These are phyloP conservation scores for Citrus maxima DNA, from an alignment of 345 rosid species.

Conservation along the genomic window DNA sequence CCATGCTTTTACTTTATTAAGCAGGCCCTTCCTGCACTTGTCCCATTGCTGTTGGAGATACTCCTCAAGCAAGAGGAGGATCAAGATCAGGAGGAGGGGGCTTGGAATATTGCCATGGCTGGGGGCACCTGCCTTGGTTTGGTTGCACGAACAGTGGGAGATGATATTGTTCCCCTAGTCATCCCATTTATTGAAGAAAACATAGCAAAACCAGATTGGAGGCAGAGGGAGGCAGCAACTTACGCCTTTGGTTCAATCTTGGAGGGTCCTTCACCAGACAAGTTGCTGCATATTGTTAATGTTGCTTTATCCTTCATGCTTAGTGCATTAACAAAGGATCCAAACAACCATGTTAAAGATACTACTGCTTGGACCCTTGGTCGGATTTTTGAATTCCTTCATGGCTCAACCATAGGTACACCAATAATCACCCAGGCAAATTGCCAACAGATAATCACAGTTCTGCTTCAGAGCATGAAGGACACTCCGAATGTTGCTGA, in stretches of 20 bases:
- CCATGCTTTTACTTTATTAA: constrained; percentile 57
- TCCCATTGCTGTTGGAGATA: constrained; percentile 55
- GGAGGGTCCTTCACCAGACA: constrained; percentile 35
- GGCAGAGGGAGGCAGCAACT: constrained; percentile 35
- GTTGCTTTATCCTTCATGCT: constrained; percentile 33
- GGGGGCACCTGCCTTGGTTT: constrained; percentile 38
- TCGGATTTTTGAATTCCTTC: constrained; percentile 42
- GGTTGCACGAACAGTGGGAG: constrained; percentile 34
- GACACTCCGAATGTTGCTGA: constrained; percentile 41
- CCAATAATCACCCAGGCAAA: constrained; percentile 37
- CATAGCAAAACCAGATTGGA: constrained; percentile 33
- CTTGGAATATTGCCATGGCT: constrained; percentile 65
- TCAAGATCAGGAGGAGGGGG: constrained; percentile 72
- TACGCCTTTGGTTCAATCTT: constrained; percentile 32
- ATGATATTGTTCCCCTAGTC: constrained; percentile 30
- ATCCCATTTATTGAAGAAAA: constrained; percentile 37
- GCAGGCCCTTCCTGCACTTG: constrained; percentile 63
- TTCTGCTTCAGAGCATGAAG: constrained; percentile 42
- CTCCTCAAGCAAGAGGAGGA: constrained; percentile 72
- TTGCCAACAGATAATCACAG: constrained; percentile 40
- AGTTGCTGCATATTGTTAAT: constrained; percentile 22
- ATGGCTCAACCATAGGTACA: constrained; percentile 36
- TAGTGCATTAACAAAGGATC: constrained; percentile 36
- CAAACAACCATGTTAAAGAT: constrained; percentile 43
- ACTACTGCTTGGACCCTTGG: constrained; percentile 50